Percentiles rank a stretch among this genome's conserved stretches.
Conservation (phyloP, 345 rosid species). For the Cardamine occulta region DNA sequence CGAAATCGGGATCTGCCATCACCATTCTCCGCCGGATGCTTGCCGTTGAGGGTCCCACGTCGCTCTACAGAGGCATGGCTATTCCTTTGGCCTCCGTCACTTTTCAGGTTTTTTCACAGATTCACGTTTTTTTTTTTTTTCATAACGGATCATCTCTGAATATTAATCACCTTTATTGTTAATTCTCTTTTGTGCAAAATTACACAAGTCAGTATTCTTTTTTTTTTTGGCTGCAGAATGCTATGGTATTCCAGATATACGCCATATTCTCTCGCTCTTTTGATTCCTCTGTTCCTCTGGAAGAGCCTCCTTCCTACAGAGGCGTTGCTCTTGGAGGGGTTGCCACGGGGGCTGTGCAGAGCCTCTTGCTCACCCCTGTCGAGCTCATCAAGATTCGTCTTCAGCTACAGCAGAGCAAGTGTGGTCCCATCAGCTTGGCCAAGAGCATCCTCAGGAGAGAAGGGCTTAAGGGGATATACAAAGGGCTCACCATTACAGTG, state of each 20-base stretch:
- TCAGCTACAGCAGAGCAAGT: conserved; percentile 56
- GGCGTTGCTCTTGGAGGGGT: conserved; percentile 86
- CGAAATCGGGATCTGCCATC: conserved; percentile 75
- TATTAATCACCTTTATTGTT: neutral
- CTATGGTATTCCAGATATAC: conserved; percentile 89
- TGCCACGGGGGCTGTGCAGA: conserved; percentile 84
- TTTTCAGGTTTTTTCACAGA: conserved; percentile 60
- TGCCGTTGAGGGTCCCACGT: conserved; percentile 65
- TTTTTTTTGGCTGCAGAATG: conserved; percentile 60
- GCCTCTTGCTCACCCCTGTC: conserved; percentile 70
- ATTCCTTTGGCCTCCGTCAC: conserved; percentile 95
- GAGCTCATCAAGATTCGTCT: conserved; percentile 90
- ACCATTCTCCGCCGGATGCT: conserved; percentile 63
- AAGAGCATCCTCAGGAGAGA: conserved; percentile 60
- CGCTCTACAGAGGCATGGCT: conserved; percentile 88
- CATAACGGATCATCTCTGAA: conserved; percentile 8
- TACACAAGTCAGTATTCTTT: neutral
- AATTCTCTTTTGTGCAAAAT: neutral
- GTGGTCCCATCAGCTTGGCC: conserved; percentile 66
- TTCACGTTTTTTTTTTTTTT: neutral
- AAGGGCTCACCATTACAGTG: conserved; percentile 68
- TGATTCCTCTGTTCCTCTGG: conserved; percentile 51
- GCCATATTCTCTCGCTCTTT: conserved; percentile 81
- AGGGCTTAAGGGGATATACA: conserved; percentile 72
- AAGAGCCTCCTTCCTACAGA: conserved; percentile 80